Conservation (phyloP, 148 eudicot species). For the Chenopodium album region DNA sequence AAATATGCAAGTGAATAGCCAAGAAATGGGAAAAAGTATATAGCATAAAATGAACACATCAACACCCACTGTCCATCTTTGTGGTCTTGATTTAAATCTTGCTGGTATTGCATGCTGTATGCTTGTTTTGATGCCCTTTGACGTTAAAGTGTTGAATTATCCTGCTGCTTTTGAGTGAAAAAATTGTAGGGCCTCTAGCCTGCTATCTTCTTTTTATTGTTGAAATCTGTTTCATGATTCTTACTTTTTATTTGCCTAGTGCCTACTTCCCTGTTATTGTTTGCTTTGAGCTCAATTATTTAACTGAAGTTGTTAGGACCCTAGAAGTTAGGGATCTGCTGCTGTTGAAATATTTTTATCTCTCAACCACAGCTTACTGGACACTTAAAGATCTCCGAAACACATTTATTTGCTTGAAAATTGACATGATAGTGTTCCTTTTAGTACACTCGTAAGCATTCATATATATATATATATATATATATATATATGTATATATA, state of each 20-base stretch:
- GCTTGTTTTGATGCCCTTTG: neutral
- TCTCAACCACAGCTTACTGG: too few species aligned
- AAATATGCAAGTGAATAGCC: too few species aligned
- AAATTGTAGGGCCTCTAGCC: neutral
- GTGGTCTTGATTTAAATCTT: too few species aligned
- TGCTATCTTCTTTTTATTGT: neutral
- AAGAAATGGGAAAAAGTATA: too few species aligned
- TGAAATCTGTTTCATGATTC: neutral
- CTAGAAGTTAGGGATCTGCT: neutral
- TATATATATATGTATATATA: too few species aligned
- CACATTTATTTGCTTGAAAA: too few species aligned
- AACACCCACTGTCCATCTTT: too few species aligned
- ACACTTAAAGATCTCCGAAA: too few species aligned
- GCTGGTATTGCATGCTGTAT: neutral
- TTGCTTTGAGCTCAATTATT: neutral
- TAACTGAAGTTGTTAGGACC: constrained; percentile 1
- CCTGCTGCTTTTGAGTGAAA: neutral
- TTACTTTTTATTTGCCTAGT: neutral
- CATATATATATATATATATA: too few species aligned
- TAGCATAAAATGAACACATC: too few species aligned
- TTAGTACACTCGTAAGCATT: too few species aligned
- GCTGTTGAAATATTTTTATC: neutral
- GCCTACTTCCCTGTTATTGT: neutral
- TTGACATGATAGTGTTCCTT: too few species aligned
- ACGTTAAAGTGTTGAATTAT: neutral